Evolutionary conservation across 2,329 filamentous ascomycete species (phyloP), one percentile per base, ranked within the genome.

Genomic region (Ascochyta fabae): DNA sequence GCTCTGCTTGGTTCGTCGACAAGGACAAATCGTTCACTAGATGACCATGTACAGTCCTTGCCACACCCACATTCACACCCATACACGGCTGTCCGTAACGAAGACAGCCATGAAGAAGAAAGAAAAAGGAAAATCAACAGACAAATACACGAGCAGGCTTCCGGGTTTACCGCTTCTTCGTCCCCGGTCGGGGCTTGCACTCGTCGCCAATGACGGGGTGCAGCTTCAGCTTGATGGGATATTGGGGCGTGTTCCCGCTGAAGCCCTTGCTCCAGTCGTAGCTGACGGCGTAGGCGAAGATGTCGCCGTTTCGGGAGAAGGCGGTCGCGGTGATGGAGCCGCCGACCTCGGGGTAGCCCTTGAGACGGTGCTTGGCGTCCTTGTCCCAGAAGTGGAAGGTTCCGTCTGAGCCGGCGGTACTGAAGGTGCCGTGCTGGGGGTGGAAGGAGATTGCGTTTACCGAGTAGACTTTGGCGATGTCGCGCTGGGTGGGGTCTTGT

Each of bases 251-350:
- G 78, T 98, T 98, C 64, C 83, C 86, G 62, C 90, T 86, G 79
- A 94, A 97, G 15, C 95, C 95, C 81, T 99, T 98, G 79, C 90
- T 92, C 95, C 95, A 99, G 79, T 99, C 95, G 76, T 99, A 99
- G 74, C 92, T 92, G 43, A 97, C 86, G 24, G 93, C 92, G 56
- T 82, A 83, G 8, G 80, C 80, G 58, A 82, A 82, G 61, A 82
- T 81, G 62, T 74, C 88, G 48, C 95, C 95, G 54, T 83, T 89
- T 67, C 87, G 86, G 80, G 93, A 96, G 83, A 99, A 99, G n/a
- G 87, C 90, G 2, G 93, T 96, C 23, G 91, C 84, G 7, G 90
- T 90, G 79, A 99, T 99, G 69, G 90, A 91, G 54, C 93, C 93
- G 56, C 80, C 80, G 33, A 81, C 79, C 51, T 81, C 78, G 4